These are phyloP conservation scores for Extremus antarcticus DNA, from an alignment of 495 filamentous ascomycete species.

Conservation along the genomic window DNA sequence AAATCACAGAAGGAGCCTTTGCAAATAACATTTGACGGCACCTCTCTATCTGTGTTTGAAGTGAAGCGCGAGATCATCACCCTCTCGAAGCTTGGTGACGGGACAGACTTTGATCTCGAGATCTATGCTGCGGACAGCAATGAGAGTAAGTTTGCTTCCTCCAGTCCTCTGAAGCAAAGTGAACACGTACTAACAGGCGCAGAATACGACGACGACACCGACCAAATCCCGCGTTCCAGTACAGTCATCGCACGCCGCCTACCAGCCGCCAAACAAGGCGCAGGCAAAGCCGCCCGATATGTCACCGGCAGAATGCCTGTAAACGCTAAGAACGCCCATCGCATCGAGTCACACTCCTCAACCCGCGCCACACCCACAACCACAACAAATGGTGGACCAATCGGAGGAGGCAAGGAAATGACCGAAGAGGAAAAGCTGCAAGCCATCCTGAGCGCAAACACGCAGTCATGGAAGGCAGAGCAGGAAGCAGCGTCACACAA, in stretches of 20 bases:
- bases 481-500: slow-evolving; percentile 34
- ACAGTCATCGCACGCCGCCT: slow-evolving; percentile 83
- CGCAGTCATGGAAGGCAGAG: slow-evolving; percentile 15
- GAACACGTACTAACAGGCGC: slow-evolving; percentile 4
- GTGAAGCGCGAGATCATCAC: slow-evolving; percentile 96
- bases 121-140: slow-evolving; percentile 84
- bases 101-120: slow-evolving; percentile 89
- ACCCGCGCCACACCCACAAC: slow-evolving; percentile 7
- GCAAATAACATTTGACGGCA: slow-evolving; percentile 92
- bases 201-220: slow-evolving; percentile 97
- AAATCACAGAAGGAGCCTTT: slow-evolving; percentile 96
- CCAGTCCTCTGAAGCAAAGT: not conserved
- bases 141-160: slow-evolving; percentile 59
- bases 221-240: slow-evolving; percentile 85
- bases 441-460: slow-evolving; percentile 9
- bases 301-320: slow-evolving; percentile 94
- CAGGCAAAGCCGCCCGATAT: slow-evolving; percentile 86
- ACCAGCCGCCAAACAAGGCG: slow-evolving; percentile 67
- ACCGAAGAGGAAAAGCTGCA: slow-evolving; percentile 42
- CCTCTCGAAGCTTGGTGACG: slow-evolving; percentile 84
- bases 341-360: slow-evolving; percentile 64
- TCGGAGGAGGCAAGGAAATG: slow-evolving; percentile 9
- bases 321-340: slow-evolving; percentile 68
- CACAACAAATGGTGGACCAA: not conserved
- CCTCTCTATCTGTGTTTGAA: slow-evolving; percentile 96